Evolutionary conservation across 805 yeast genomes (phyloP), one percentile per base, ranked within the genome.

Genomic region (Metschnikowia corniflorae): DNA sequence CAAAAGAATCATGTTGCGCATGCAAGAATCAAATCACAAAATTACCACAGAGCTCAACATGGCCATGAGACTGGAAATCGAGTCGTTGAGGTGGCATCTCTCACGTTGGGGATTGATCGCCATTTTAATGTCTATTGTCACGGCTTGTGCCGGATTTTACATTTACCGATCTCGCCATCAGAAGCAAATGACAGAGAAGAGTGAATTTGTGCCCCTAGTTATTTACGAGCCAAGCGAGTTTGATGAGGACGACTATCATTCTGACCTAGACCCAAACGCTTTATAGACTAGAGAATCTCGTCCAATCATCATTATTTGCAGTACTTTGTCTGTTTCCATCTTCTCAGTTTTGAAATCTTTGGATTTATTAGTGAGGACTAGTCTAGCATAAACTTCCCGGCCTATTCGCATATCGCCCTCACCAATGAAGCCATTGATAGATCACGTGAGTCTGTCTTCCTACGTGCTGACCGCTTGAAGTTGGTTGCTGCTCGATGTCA

Each of bases 71-170:
- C 81, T 93, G 0, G 93, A 87, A 39, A 85, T 87, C 39, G 98
- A 91, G 61, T 78, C 81, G 40, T 70, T 91, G 43, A 71, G 97
- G 50, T 91, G 98, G 98, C 87, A 86, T 53, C 78, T 91, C 29
- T 88, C 96, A 2, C 71, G 96, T 39, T 76, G 93, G 57, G 97
- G 97, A 7, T 65, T 93, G 22, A 68, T 85, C 29, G 86, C 93
- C 2, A 80, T 88, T 22, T 60, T 84, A 16, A 66, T 80, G 1
- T 70, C 82, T 44, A 85, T 85, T 1, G 74, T 78, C 37, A 68
- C 78, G 16, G 69, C 65, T 3, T 65, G 69, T 44, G 56, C 65
- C 16, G 69, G 80, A 4, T 70, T 85, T 58, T 74, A 78, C 47
- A 76, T 80, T 16, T 58, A 54, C 42, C 54, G 56, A 45, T 46